Evolutionary conservation across 257 asterid genomes (phyloP).

Genomic region (Apocynum venetum): DNA sequence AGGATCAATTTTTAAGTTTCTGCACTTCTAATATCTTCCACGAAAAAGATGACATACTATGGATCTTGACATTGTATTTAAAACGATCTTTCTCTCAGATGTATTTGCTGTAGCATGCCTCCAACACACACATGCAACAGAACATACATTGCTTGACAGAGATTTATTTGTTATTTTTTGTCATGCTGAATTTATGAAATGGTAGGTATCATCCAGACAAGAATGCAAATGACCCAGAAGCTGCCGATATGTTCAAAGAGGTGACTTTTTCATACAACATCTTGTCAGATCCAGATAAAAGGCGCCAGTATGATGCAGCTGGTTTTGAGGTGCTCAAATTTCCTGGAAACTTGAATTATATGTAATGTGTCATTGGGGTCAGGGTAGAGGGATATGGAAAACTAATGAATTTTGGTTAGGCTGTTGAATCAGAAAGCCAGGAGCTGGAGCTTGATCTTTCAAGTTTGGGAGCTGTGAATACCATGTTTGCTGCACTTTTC

Average conservation of each 20-base stretch:
- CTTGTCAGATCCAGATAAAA: constrained; percentile 86
- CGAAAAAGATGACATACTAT: neutral
- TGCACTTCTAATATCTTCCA: neutral
- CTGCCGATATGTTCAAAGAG: constrained; percentile 90
- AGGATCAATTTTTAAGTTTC: neutral
- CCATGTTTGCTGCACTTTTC: constrained; percentile 95
- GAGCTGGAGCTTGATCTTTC: constrained; percentile 98
- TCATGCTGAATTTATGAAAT: constrained; percentile 17
- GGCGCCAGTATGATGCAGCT: constrained; percentile 81
- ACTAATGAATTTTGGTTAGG: constrained; percentile 40
- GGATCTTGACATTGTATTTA: neutral
- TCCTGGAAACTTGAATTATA: constrained; percentile 3
- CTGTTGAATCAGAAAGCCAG: constrained; percentile 88
- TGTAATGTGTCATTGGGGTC: neutral
- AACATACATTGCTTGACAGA: constrained; percentile 1
- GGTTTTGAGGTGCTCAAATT: constrained; percentile 70
- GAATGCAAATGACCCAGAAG: constrained; percentile 83
- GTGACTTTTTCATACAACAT: constrained; percentile 89
- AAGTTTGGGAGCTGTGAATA: constrained; percentile 91
- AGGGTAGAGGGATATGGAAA: neutral
- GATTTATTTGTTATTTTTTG: constrained; percentile 11
- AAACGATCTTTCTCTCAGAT: neutral
- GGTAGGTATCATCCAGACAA: constrained; percentile 97
- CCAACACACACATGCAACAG: neutral
- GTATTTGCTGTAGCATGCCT: neutral